These are phyloP conservation scores for Exophiala bonariae DNA, from an alignment of 2,329 filamentous ascomycete genomes.

Conservation along the genomic window DNA sequence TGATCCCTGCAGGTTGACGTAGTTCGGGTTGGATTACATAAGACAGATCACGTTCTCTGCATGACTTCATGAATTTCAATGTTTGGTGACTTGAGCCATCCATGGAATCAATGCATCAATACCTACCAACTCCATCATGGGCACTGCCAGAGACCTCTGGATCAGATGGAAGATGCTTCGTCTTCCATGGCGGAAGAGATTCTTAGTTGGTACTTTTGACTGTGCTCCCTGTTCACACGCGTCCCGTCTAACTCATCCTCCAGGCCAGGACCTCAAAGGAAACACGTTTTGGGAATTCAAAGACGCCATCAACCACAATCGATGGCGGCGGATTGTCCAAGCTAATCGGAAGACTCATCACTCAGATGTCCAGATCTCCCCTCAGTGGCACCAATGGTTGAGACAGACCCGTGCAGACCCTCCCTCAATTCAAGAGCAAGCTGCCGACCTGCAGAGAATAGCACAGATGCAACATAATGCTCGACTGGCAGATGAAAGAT, in stretches of 20 bases:
- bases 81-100: no score
- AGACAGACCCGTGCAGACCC: conserved; percentile 59
- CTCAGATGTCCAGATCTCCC: conserved; percentile 61
- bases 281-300: conserved; percentile 70
- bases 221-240: background rate
- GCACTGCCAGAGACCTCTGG: conserved; percentile 52
- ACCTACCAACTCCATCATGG: conserved; percentile 30
- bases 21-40: conserved; percentile 15
- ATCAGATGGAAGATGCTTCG: conserved; percentile 63
- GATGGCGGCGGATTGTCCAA: conserved; percentile 60
- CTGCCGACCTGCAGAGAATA: conserved; percentile 57
- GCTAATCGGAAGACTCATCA: conserved; percentile 54
- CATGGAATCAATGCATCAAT: no score
- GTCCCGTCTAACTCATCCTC: conserved; percentile 9
- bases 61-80: background rate
- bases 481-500: conserved; percentile 59
- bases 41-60: conserved; percentile 7
- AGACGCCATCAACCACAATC: conserved; percentile 54
- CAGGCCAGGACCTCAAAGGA: conserved; percentile 61
- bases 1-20: conserved; percentile 20
- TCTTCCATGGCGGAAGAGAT: conserved; percentile 62
- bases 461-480: conserved; percentile 61
- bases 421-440: conserved; percentile 60
- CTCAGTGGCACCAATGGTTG: conserved; percentile 70
- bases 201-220: conserved; percentile 54